A percentile compares a stretch with the other conserved stretches of the same genome.
Conservation (phyloP, 805 yeast genomes). For the Saturnispora mendoncae region DNA sequence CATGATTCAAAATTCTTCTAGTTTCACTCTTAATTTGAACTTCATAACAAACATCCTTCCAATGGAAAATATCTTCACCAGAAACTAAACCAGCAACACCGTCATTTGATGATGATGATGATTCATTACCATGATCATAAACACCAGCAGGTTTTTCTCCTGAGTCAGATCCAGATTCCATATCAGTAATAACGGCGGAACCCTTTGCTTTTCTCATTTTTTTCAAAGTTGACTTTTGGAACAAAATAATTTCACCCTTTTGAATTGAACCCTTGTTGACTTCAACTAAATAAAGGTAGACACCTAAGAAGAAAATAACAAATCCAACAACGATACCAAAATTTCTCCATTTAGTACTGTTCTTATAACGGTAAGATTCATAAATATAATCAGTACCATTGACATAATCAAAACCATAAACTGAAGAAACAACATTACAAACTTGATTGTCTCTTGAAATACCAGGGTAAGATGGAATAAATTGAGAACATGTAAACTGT, state of each 20-base stretch:
- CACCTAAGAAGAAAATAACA: conserved; percentile 41
- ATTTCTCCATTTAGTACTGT: conserved; percentile 69
- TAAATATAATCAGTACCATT: conserved; percentile 51
- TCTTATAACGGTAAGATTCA: conserved; percentile 41
- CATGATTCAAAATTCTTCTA: conserved; percentile 51
- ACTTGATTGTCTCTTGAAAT: conserved; percentile 18
- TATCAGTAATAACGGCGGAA: conserved; percentile 19
- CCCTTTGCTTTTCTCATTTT: conserved; percentile 36
- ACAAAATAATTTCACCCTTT: conserved; percentile 63
- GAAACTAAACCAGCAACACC: conserved; percentile 25
- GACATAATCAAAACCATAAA: conserved; percentile 43
- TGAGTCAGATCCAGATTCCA: conserved; percentile 20
- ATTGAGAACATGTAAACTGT: conserved; percentile 37
- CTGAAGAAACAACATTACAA: conserved; percentile 44
- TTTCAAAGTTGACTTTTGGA: conserved; percentile 41
- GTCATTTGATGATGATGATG: conserved; percentile 14
- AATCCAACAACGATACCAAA: conserved; percentile 59
- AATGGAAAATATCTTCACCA: conserved; percentile 54
- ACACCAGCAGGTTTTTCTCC: conserved; percentile 23
- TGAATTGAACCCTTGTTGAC: conserved; percentile 52
- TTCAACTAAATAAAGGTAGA: conserved; percentile 50
- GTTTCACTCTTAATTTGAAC: conserved; percentile 53
- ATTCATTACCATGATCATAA: conserved; percentile 18
- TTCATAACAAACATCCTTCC: conserved; percentile 69
- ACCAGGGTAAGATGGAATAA: conserved; percentile 35